Evolutionary conservation across 1,284 basidiomycete genomes (phyloP), one percentile per base, ranked within the genome.

Genomic region (Mycena citricolor): DNA sequence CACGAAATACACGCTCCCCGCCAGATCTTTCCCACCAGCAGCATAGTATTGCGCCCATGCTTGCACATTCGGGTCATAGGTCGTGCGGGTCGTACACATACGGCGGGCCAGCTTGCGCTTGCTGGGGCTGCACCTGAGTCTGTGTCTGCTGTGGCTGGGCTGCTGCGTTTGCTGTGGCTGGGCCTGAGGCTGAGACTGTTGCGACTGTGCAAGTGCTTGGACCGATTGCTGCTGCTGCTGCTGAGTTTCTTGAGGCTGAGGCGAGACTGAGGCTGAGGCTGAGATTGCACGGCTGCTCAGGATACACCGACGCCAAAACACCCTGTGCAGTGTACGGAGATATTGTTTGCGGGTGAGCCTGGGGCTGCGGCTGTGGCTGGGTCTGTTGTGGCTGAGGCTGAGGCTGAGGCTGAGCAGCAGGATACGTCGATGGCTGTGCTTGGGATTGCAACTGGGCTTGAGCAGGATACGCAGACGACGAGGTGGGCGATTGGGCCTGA

Each of bases 11-110:
- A 89, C 81, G 8, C 80, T 68, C 6, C 86, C 86, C 2, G 82
- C 77, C 1, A 70, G 62, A 52, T 88, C 86, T 28, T 64, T 77
- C 3, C 86, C 86, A 20, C 86, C 86, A 44, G 83, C 77, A 1
- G 80, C 79, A 57, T 89, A 89, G 60, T 89, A 90, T 52, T 80
- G 75, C 4, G 86, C 87, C 87, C 86, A 90, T 0, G 83, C 83
- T 38, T 51, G 52, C 39, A 54, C 44, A 29, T 57, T 55, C 31
- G 51, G 48, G 43, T 57, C 54, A 23, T 47, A 45, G 34, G 54
- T 55, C 44, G 52, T 51, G 39, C 3, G 86, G 83, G 54, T 88
- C 77, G 60, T 74, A 90, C 4, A 76, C 67, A 57, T 81, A 90
- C 5, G 86, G 87, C 14, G 86, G 85, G 7, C 79, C 79, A 4